Evolutionary conservation across 805 yeast genomes (phyloP), one percentile per base, ranked within the genome.

Genomic region (Saccharomyces eubayanus): DNA sequence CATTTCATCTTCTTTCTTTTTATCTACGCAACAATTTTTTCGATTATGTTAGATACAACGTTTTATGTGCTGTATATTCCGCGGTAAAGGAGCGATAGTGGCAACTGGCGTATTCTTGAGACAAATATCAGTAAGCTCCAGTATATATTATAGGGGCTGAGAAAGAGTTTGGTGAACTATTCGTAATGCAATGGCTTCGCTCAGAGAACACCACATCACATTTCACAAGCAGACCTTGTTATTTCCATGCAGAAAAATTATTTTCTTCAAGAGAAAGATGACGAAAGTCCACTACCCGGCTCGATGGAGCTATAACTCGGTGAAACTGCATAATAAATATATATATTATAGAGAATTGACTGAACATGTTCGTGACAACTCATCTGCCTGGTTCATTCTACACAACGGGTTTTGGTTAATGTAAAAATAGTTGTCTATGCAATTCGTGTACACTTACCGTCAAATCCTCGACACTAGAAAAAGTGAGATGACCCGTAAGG

Each of bases 1-100:
- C 72, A 67, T 51, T 53, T 60, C 68, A 65, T 62, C 20, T 48
- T 46, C 46, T 36, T 16, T 36, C 20, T 50, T 36, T 16, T 36
- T 36, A 36, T 36, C 43, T n/a, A 16, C 24, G 43, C 24, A 36
- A 36, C 11, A 16, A n/a, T 8, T 36, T 36, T 36, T 16, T 36
- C 24, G 20, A 36, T 11, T 36, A 36, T 8, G 24, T 36, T 36
- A 36, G 43, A 16, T 16, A 16, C 20, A 36, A 36, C 24, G 10
- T 36, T n/a, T 6, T 31, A 12, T 31, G n/a, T 5, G 41, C n/a
- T 31, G 9, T n/a, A 31, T 31, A 31, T 31, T 31, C 20, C 43
- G 43, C 10, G 24, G 24, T 36, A n/a, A n/a, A 16, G 21, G 20
- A 10, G 43, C 43, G 24, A 6, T 16, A 5, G 16, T 16, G 43